Percentiles rank a stretch among this genome's conserved stretches.
These are phyloP conservation scores for Liquidambar formosana DNA, from an alignment of 164 flowering plant species.

Conservation along the genomic window DNA sequence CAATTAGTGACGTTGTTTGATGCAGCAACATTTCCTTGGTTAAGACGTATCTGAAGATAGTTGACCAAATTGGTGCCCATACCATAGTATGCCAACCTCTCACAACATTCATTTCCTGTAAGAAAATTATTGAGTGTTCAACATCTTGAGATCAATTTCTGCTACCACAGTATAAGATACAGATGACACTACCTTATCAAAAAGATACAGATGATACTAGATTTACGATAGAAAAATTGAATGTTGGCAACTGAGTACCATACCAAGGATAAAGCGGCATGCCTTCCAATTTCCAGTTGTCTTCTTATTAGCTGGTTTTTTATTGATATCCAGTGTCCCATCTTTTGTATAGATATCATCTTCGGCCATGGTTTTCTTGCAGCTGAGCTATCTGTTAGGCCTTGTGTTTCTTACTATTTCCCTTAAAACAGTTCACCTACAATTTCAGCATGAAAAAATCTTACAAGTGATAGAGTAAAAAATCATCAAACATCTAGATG, in stretches of 20 bases:
- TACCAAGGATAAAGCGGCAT: slow-evolving; percentile 60
- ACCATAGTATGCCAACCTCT: slow-evolving; percentile 49
- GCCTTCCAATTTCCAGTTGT: slow-evolving; percentile 61
- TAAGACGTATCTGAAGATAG: slow-evolving; percentile 24
- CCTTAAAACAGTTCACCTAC: too few relatives aligned
- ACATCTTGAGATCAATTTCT: too few relatives aligned
- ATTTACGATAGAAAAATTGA: neutral
- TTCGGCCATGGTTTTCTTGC: slow-evolving; percentile 27
- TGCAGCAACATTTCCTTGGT: slow-evolving; percentile 30
- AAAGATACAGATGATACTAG: neutral
- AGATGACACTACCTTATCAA: neutral
- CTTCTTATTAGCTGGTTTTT: slow-evolving; percentile 37
- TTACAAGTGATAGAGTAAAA: too few relatives aligned
- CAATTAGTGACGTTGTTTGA: slow-evolving; percentile 40
- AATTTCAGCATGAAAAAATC: too few relatives aligned
- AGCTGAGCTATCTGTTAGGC: too few relatives aligned
- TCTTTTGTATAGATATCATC: slow-evolving; percentile 39
- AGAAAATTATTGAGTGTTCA: neutral
- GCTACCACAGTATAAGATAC: too few relatives aligned
- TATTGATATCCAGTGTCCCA: slow-evolving; percentile 37
- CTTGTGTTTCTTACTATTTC: too few relatives aligned
- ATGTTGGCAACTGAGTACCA: neutral
- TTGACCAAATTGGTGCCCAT: slow-evolving; percentile 43
- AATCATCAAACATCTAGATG: too few relatives aligned
- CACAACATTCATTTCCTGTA: slow-evolving; percentile 43